Conservation (phyloP, 306 rosid genomes). For the Quercus dentata region DNA sequence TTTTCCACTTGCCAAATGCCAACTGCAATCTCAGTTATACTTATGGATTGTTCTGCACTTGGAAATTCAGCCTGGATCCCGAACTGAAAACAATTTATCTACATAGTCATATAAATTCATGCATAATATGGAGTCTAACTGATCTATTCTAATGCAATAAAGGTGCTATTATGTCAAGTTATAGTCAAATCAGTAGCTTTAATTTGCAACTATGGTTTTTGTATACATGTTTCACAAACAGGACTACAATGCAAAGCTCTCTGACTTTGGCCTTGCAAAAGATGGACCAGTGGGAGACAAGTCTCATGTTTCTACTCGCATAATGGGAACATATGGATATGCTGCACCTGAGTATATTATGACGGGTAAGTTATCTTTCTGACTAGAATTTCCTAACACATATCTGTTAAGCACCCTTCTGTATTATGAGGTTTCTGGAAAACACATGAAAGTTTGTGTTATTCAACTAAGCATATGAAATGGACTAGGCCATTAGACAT, state of each 20-base stretch:
- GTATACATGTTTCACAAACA: conserved; percentile 29
- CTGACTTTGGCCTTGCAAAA: conserved; percentile 96
- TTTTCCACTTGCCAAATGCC: too few relatives aligned
- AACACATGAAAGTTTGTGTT: not conserved
- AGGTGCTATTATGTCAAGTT: not conserved
- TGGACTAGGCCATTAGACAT: not conserved
- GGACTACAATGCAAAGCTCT: conserved; percentile 96
- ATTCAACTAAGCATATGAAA: not conserved
- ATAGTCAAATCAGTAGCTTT: not conserved
- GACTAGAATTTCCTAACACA: not conserved
- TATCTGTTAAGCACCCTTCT: not conserved
- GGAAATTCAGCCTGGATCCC: too few relatives aligned
- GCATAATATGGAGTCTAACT: too few relatives aligned
- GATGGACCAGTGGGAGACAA: conserved; percentile 96
- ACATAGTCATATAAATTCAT: too few relatives aligned
- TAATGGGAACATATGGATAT: conserved; percentile 98
- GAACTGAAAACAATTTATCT: too few relatives aligned
- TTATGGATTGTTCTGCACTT: too few relatives aligned
- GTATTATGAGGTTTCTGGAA: not conserved
- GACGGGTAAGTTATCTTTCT: conserved; percentile 55
- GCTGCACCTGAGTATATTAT: conserved; percentile 97
- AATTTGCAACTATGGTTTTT: not conserved
- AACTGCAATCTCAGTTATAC: too few relatives aligned
- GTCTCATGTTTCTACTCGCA: conserved; percentile 92
- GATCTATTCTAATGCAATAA: not conserved